These are phyloP conservation scores for Penicillium occitanis DNA, from an alignment of 2,329 filamentous ascomycete species.

Conservation along the genomic window DNA sequence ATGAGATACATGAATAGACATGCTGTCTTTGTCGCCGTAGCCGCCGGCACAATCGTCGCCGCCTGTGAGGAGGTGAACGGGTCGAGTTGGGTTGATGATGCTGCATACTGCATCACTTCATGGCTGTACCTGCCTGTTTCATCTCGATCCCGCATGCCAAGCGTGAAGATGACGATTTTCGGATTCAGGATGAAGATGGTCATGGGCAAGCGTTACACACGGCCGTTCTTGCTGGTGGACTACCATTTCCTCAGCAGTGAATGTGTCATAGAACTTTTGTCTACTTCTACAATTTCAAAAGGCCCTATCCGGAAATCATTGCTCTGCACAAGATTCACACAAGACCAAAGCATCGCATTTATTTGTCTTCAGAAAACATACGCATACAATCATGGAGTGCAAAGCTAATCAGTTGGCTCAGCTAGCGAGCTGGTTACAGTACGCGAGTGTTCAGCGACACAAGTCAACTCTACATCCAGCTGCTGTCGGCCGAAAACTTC, in stretches of 20 bases:
- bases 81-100: background rate
- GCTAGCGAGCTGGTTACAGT: slow-evolving; percentile 16
- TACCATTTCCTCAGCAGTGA: slow-evolving; percentile 1
- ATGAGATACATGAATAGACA: slow-evolving; percentile 1
- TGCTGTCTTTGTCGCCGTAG: slow-evolving; percentile 18
- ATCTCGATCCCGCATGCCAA: slow-evolving; percentile 21
- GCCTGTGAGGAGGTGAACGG: slow-evolving; percentile 2
- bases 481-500: slow-evolving; percentile 22
- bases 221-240: background rate
- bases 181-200: slow-evolving; percentile 13
- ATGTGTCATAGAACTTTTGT: background rate
- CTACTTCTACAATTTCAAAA: background rate
- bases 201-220: slow-evolving; percentile 18
- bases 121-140: slow-evolving; percentile 22
- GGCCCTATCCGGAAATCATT: background rate
- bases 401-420: slow-evolving; percentile 23
- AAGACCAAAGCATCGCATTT: background rate
- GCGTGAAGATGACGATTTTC: slow-evolving; percentile 11
- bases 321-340: background rate
- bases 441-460: slow-evolving; percentile 5
- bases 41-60: slow-evolving; percentile 2
- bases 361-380: background rate
- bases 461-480: slow-evolving; percentile 13
- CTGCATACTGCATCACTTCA: slow-evolving; percentile 6
- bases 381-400: slow-evolving; percentile 21